phyloP scores from a whole-genome alignment of 2,329 filamentous ascomycete genomes.

The Monosporascus sp. region DNA sequence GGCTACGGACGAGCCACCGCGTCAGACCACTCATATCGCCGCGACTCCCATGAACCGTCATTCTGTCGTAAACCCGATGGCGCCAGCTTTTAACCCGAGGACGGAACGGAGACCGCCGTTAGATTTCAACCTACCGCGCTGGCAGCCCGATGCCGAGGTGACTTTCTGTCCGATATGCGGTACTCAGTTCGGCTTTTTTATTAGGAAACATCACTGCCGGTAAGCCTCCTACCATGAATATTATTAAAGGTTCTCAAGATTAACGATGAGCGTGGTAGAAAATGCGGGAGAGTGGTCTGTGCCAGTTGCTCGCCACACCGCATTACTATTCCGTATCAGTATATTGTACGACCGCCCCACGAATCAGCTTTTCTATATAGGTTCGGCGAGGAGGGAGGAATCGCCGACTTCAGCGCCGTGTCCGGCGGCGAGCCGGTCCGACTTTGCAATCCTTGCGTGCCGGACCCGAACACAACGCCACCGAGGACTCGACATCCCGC shows the following conservation, averaged over 20 bases:
- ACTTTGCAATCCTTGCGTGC: conserved; percentile 58
- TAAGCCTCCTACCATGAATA: conserved; percentile 31
- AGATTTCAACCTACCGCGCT: conserved; percentile 62
- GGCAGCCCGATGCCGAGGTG: conserved; percentile 86
- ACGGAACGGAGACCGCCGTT: conserved; percentile 11
- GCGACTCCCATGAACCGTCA: not conserved
- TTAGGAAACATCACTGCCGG: conserved; percentile 90
- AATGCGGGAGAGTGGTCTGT: conserved; percentile 92
- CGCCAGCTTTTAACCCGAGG: conserved; percentile 8
- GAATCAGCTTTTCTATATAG: conserved; percentile 20
- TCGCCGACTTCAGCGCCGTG: conserved; percentile 39
- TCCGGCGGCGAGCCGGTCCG: conserved; percentile 53
- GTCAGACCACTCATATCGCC: not conserved
- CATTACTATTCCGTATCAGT: conserved; percentile 90
- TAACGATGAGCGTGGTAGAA: conserved; percentile 41
- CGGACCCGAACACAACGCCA: conserved; percentile 55
- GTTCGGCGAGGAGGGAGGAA: conserved; percentile 34
- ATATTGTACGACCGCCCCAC: conserved; percentile 75
- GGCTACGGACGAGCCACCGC: not conserved
- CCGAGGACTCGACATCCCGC: conserved; percentile 38
- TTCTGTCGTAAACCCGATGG: conserved; percentile 10
- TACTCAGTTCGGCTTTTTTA: conserved; percentile 74
- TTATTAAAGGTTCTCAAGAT: not conserved
- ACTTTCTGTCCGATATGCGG: conserved; percentile 80
- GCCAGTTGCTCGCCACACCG: conserved; percentile 85